Base-by-base conservation (phyloP, 164 flowering plant genomes). In the Nymphaea colorata region DNA sequence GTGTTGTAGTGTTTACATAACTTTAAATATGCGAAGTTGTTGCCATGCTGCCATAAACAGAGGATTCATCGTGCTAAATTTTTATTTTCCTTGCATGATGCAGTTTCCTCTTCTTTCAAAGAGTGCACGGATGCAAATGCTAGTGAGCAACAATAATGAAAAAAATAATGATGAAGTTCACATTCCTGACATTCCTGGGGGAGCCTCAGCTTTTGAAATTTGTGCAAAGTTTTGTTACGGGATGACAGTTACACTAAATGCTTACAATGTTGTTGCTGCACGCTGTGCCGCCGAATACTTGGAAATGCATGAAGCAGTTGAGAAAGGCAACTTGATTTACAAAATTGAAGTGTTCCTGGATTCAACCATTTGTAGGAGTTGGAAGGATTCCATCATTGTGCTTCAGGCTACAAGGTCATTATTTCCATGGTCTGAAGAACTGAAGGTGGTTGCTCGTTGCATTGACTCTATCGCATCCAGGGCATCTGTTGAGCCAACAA, bases 171-270 rank as follows among this genome's bases (percentile, higher is more conserved):
- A 81, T 76, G 88, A 85, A 76, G 72, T 89, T 55, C 44, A 76
- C 66, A 78, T 87, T 66, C 75, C 74, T 51, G 93, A 85, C 60
- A 83, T 89, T 44, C 96, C 93, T n/a, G 93, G 96, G 18, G 96
- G 96, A 17, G 84, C 91, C 62, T 79, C 84, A 42, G 86, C 96
- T 42, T 87, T 89, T 74, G 96, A 89, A 43, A 79, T 87, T 42
- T 89, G 95, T 71, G 88, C 87, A n/a, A 88, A 88, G 76, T 88
- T 86, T 76, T 86, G 91, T 68, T 88, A 88, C 60, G 90, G 91
- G 11, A 89, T 89, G 87, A 83, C 82, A 0, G 90, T 86, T 64
- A 89, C 92, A 14, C 85, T 89, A 60, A 89, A 89, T 69, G 89
- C 96, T 10, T 87, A 89, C 76, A 86, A 89, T 67, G 96, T 86